These are phyloP conservation scores for Calvatia gigantea DNA, from an alignment of 768 basidiomycete genomes.

Conservation along the genomic window DNA sequence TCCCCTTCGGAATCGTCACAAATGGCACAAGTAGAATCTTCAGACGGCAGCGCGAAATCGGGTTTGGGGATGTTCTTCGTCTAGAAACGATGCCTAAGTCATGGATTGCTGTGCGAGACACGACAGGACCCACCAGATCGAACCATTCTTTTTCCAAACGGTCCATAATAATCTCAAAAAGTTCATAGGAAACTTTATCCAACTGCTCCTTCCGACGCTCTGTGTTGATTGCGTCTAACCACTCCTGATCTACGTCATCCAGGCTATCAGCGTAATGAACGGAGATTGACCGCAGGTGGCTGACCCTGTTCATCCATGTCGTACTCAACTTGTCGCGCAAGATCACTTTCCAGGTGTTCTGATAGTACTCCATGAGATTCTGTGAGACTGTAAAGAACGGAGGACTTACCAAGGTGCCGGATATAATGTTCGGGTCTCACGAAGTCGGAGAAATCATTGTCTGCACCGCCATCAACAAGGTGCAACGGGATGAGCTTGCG, in stretches of 20 bases:
- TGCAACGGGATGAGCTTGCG: neutral
- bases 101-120: neutral
- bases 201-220: conserved; percentile 77
- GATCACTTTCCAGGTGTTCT: conserved; percentile 93
- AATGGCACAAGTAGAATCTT: conserved; percentile 95
- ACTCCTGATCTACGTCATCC: conserved; percentile 72
- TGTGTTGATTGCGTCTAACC: conserved; percentile 82
- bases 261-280: neutral
- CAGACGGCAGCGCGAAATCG: conserved; percentile 81
- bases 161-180: conserved; percentile 97
- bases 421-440: conserved; percentile 82
- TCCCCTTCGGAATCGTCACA: conserved; percentile 99
- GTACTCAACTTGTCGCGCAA: conserved; percentile 93
- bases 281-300: conserved; percentile 12
- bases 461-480: conserved; percentile 19
- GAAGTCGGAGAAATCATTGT: conserved; percentile 68
- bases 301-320: conserved; percentile 99
- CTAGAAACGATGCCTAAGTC: conserved; percentile 36
- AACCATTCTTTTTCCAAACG: conserved; percentile 99
- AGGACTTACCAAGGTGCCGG: conserved; percentile 74
- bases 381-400: neutral
- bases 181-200: conserved; percentile 73
- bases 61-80: conserved; percentile 93
- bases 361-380: conserved; percentile 9
- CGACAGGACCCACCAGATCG: conserved; percentile 61